phyloP scores from a whole-genome alignment of 192 early-diverging fungal genomes.

The Entophlyctis helioformis region DNA sequence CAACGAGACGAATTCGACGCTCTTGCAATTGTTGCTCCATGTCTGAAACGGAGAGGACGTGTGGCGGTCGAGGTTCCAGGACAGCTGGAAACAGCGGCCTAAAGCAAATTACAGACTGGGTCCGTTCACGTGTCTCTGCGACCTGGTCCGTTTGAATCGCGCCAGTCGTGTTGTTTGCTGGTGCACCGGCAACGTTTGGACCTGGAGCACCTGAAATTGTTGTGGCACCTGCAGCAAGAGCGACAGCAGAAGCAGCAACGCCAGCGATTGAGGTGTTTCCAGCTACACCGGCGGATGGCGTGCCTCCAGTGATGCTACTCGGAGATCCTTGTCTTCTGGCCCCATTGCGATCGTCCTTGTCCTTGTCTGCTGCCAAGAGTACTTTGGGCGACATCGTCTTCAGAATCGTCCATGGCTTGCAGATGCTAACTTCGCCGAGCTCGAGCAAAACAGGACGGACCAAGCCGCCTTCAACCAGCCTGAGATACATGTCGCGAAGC shows the following conservation, averaged over 20 bases:
- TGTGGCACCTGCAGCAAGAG: too few relatives aligned
- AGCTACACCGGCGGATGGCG: background rate
- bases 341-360: conserved; percentile 1
- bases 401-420: conserved; percentile 29
- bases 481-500: conserved; percentile 31
- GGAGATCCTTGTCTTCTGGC: conserved; percentile 1
- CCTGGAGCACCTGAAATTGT: too few relatives aligned
- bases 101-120: background rate
- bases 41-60: conserved; percentile 17
- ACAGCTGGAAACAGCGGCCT: background rate
- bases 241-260: too few relatives aligned
- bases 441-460: conserved; percentile 23
- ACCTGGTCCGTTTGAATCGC: background rate
- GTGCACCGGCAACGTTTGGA: too few relatives aligned
- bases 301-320: background rate
- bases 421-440: conserved; percentile 7
- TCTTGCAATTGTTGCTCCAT: conserved; percentile 8
- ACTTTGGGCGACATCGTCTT: conserved; percentile 3
- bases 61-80: conserved; percentile 1
- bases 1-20: conserved; percentile 2
- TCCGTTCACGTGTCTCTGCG: background rate
- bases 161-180: too few relatives aligned
- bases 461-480: conserved; percentile 24
- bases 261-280: too few relatives aligned
- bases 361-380: conserved; percentile 10